A percentile compares a stretch with the other conserved stretches of the same genome.
phyloP scores from a whole-genome alignment of 192 early-diverging fungal species.

The Glomus cerebriforme region DNA sequence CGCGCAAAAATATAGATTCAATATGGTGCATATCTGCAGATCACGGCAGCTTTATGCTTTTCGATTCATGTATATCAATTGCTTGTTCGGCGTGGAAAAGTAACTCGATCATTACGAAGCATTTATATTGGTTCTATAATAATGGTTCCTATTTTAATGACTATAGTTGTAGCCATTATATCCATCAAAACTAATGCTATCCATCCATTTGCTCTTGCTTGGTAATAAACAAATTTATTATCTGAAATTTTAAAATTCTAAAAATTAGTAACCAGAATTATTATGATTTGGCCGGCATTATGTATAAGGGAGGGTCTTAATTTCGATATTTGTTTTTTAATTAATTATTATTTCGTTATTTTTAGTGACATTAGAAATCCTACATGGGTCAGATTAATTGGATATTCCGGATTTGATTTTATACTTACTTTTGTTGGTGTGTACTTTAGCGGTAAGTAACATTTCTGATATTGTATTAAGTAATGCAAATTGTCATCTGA shows the following conservation, averaged over 20 bases:
- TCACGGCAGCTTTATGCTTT: background rate
- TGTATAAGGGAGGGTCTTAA: no score
- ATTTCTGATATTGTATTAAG: background rate
- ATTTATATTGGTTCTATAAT: background rate
- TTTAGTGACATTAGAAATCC: background rate
- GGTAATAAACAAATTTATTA: no score
- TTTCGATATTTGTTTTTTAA: background rate
- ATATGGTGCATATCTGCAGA: background rate
- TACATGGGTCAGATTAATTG: background rate
- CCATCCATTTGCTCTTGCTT: no score
- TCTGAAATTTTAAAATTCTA: no score
- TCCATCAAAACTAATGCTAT: background rate
- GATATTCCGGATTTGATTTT: background rate
- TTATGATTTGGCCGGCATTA: no score
- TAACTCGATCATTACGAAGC: background rate
- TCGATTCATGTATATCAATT: background rate
- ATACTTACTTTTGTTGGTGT: background rate
- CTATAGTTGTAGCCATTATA: background rate
- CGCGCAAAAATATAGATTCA: background rate
- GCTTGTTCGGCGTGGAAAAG: background rate
- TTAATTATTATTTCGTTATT: background rate
- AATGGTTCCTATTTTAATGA: background rate
- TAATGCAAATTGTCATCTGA: background rate
- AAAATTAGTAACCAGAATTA: no score
- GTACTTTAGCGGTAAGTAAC: background rate